Evolutionary conservation across 176 grass and related monocot species (phyloP).

Genomic region (Cenchrus fungigraminus): DNA sequence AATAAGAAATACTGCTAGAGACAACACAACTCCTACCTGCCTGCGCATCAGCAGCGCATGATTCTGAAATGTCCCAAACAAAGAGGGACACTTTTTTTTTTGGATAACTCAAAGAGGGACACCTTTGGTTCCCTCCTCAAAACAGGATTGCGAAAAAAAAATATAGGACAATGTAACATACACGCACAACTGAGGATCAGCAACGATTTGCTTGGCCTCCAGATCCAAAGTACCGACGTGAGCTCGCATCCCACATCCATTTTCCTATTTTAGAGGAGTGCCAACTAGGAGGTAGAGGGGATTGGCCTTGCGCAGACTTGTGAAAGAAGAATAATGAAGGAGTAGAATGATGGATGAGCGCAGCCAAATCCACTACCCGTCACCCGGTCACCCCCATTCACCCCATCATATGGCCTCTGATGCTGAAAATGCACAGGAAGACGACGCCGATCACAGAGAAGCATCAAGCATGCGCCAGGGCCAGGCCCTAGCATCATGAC

Average conservation of each 20-base stretch:
- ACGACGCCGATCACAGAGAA: background rate
- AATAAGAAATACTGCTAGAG: background rate
- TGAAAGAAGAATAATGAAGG: background rate
- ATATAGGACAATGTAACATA: background rate
- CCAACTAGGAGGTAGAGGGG: background rate
- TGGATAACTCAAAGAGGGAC: too few relatives aligned
- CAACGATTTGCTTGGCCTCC: background rate
- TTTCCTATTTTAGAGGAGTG: background rate
- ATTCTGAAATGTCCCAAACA: background rate
- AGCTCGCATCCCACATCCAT: background rate
- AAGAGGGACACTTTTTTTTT: background rate
- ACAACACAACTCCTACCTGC: background rate
- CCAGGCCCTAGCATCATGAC: background rate
- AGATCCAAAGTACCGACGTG: background rate
- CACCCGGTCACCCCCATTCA: too few relatives aligned
- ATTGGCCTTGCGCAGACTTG: background rate
- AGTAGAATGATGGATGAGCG: background rate
- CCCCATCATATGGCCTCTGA: background rate
- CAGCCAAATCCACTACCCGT: background rate
- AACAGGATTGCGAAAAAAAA: too few relatives aligned
- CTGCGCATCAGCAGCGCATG: background rate
- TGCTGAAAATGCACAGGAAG: background rate
- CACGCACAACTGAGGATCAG: background rate
- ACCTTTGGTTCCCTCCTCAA: background rate
- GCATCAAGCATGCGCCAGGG: background rate